Conservation (phyloP, 352 stramenopile genomes). For the Globisporangium cystogenes region DNA sequence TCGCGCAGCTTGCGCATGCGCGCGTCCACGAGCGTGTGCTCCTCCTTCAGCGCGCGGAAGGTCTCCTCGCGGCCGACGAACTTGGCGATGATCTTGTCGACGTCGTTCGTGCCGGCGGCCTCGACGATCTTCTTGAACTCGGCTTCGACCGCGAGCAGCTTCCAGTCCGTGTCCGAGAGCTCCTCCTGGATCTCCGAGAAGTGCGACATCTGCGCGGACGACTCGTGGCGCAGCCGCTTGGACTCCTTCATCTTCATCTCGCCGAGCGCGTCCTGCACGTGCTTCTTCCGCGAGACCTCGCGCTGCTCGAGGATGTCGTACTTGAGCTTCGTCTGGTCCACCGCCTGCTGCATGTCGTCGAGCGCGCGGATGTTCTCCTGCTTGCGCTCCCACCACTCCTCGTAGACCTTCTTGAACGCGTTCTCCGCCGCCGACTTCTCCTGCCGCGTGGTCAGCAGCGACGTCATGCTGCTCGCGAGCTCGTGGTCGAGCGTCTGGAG, state of each 20-base stretch:
- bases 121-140: constrained; percentile 77
- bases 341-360: constrained; percentile 70
- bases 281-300: constrained; percentile 67
- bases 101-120: constrained; percentile 68
- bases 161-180: constrained; percentile 62
- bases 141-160: constrained; percentile 55
- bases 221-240: constrained; percentile 65
- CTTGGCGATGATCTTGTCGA: constrained; percentile 81
- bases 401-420: constrained; percentile 57
- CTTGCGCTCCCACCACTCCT: constrained; percentile 66
- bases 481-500: constrained; percentile 52
- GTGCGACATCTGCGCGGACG: constrained; percentile 64
- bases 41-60: constrained; percentile 65
- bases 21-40: constrained; percentile 64
- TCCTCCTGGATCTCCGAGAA: constrained; percentile 81
- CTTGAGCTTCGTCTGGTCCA: constrained; percentile 70
- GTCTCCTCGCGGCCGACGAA: constrained; percentile 67
- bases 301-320: constrained; percentile 72
- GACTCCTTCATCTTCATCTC: constrained; percentile 72
- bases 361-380: constrained; percentile 66
- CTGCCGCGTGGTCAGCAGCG: constrained; percentile 51
- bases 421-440: constrained; percentile 67
- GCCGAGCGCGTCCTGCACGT: constrained; percentile 61
- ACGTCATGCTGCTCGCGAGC: constrained; percentile 38
- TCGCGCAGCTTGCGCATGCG: constrained; percentile 73